Base-by-base conservation (phyloP, 1,284 basidiomycete species). In the Leccinum pallidistipes region DNA sequence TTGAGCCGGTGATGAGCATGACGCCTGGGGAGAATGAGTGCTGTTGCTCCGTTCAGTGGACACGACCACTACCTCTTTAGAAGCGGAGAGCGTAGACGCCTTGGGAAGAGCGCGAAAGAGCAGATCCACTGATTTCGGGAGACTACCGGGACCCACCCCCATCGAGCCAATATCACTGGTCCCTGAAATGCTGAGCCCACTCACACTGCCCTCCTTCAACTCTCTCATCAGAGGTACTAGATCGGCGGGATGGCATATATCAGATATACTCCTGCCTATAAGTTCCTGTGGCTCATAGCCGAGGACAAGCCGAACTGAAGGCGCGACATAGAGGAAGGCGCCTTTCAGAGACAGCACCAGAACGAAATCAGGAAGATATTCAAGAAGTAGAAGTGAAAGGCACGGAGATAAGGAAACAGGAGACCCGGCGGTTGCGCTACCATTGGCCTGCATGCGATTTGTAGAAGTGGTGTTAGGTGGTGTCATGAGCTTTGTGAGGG, bases 311-410 rank as follows among this genome's bases (percentile, higher is more conserved):
- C 83, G 78, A 16, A 95, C 85, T n/a, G 87, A 84, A 1, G 93
- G 94, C 0, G 94, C 92, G 59, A 94, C 92, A 73, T 97, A 98
- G 56, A 96, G 84, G 77, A 98, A 94, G 8, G 84, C 84, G n/a
- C 96, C 96, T 71, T 97, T 97, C 65, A 98, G 86, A 5, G 93
- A 95, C 31, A 98, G 82, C 47, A 97, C 95, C 70, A 93, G 90
- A 32, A 97, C 80, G 71, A 97, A 93, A 73, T 97, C 94, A 55
- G 87, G 82, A 11, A 79, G 78, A 54, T 84, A 79, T 65, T 89
- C 86, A 58, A 95, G 83, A 27, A 95, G 78, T 54, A 92, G 76
- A 63, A 89, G 81, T 58, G 86, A 83, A 21, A 92, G 70, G 3
- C 68, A 61, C 11, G 70, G 70, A 5, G 73, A 72, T 62, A 74